Conservation (phyloP, 2,329 filamentous ascomycete genomes). For the Aspergillus oerlinghausenensis region DNA sequence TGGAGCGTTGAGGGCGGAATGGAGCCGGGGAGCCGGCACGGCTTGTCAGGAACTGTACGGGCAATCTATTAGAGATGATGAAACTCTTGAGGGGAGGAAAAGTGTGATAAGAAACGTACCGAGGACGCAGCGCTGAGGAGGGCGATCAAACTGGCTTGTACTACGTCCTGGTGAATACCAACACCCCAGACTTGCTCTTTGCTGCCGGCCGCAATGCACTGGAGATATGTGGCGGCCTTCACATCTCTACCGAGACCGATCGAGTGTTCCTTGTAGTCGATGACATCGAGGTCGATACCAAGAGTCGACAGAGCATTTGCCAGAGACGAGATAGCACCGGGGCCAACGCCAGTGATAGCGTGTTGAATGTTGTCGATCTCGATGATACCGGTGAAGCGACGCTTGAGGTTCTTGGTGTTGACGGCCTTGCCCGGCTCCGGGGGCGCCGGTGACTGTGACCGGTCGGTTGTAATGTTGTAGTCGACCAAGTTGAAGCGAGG, state of each 20-base stretch:
- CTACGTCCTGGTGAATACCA: constrained; percentile 80
- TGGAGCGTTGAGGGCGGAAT: constrained; percentile 54
- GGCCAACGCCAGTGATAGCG: constrained; percentile 73
- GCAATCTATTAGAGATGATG: neutral
- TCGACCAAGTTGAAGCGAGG: constrained; percentile 83
- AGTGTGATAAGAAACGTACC: constrained; percentile 49
- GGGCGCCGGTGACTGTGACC: constrained; percentile 69
- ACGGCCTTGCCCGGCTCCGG: constrained; percentile 64
- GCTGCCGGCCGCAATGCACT: constrained; percentile 68
- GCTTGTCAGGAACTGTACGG: constrained; percentile 64
- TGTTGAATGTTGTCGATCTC: constrained; percentile 77
- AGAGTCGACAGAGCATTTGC: constrained; percentile 74
- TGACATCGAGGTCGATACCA: constrained; percentile 82
- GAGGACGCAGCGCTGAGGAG: constrained; percentile 80
- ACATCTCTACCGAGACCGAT: constrained; percentile 76
- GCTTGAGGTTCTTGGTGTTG: constrained; percentile 71
- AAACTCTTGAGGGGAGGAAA: neutral
- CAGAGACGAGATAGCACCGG: constrained; percentile 84
- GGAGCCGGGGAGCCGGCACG: constrained; percentile 64
- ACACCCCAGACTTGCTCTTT: constrained; percentile 47
- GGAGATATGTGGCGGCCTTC: constrained; percentile 93
- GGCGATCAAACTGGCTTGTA: constrained; percentile 82
- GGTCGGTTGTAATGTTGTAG: constrained; percentile 84
- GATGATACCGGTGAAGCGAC: constrained; percentile 80
- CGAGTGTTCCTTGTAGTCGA: constrained; percentile 94